phyloP scores from a whole-genome alignment of 2,329 filamentous ascomycete species.

The Knufia fluminis region DNA sequence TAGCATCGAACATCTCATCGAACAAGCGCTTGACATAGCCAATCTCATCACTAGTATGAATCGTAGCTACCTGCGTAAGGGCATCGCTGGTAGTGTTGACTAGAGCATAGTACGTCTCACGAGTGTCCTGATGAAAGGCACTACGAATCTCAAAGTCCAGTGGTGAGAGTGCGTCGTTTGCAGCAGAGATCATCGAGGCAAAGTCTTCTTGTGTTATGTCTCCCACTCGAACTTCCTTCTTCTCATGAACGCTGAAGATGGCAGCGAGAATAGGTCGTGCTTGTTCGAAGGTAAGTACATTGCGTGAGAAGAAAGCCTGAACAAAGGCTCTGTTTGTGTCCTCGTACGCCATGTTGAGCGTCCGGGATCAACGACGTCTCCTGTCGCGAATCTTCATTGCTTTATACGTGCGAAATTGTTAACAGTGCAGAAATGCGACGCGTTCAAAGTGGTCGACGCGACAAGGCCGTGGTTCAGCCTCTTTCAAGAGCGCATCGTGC shows the following conservation, averaged over 20 bases:
- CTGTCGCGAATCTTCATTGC: too few relatives aligned
- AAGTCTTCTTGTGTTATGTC: slow-evolving; percentile 63
- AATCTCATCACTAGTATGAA: slow-evolving; percentile 72
- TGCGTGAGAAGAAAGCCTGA: slow-evolving; percentile 74
- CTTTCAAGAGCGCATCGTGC: too few relatives aligned
- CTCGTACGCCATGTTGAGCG: slow-evolving; percentile 39
- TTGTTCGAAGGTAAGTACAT: slow-evolving; percentile 66
- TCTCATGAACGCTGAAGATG: slow-evolving; percentile 56
- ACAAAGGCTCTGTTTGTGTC: slow-evolving; percentile 79
- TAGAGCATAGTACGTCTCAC: slow-evolving; percentile 65
- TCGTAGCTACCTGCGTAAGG: slow-evolving; percentile 78
- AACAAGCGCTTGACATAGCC: slow-evolving; percentile 79
- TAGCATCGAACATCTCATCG: slow-evolving; percentile 82
- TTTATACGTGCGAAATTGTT: too few relatives aligned
- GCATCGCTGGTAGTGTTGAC: slow-evolving; percentile 82
- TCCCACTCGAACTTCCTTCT: slow-evolving; percentile 42
- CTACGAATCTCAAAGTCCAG: slow-evolving; percentile 85
- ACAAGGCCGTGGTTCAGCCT: too few relatives aligned
- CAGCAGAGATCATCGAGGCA: slow-evolving; percentile 56
- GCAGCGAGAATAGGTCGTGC: slow-evolving; percentile 64
- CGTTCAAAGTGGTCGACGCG: too few relatives aligned
- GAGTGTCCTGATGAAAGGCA: slow-evolving; percentile 57
- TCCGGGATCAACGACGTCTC: too few relatives aligned
- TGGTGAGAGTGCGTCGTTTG: slow-evolving; percentile 62
- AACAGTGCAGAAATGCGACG: too few relatives aligned